Conservation (phyloP, 2,329 filamentous ascomycete species). For the Fusarium falciforme region DNA sequence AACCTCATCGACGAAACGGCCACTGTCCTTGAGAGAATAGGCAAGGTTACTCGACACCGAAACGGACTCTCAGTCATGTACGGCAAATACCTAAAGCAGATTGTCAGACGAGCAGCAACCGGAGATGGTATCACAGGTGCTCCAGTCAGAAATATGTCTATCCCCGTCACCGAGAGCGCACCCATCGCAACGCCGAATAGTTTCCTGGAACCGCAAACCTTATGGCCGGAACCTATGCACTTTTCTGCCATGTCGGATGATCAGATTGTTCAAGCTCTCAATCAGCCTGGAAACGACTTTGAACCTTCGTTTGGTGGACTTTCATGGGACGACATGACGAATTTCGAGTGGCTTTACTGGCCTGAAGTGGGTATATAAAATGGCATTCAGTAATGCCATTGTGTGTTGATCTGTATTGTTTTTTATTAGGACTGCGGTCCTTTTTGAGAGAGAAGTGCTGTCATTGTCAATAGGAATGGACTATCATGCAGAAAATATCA, state of each 20-base stretch:
- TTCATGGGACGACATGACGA: constrained; percentile 69
- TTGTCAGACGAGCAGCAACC: constrained; percentile 54
- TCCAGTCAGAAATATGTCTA: constrained; percentile 20
- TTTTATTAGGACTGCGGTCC: background rate
- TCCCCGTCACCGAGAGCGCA: constrained; percentile 24
- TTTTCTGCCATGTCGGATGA: constrained; percentile 78
- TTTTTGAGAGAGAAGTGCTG: background rate
- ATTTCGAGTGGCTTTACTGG: constrained; percentile 68
- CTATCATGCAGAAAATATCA: background rate
- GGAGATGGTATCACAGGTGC: constrained; percentile 29
- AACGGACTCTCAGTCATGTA: constrained; percentile 71
- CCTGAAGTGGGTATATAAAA: constrained; percentile 55
- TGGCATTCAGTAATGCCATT: background rate
- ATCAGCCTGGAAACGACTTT: constrained; percentile 70
- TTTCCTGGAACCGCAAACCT: constrained; percentile 45
- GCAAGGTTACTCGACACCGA: constrained; percentile 72
- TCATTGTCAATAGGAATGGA: background rate
- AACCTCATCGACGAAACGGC: constrained; percentile 76
- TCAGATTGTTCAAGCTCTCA: constrained; percentile 74
- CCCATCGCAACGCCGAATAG: constrained; percentile 36
- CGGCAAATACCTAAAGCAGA: constrained; percentile 58
- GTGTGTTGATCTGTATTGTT: background rate
- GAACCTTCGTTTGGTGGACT: constrained; percentile 66
- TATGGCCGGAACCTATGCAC: constrained; percentile 65
- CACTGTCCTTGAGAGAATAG: constrained; percentile 75